Percentiles rank a stretch among this genome's conserved stretches.
Conservation (phyloP, 306 rosid species). For the Mimosa pudica region DNA sequence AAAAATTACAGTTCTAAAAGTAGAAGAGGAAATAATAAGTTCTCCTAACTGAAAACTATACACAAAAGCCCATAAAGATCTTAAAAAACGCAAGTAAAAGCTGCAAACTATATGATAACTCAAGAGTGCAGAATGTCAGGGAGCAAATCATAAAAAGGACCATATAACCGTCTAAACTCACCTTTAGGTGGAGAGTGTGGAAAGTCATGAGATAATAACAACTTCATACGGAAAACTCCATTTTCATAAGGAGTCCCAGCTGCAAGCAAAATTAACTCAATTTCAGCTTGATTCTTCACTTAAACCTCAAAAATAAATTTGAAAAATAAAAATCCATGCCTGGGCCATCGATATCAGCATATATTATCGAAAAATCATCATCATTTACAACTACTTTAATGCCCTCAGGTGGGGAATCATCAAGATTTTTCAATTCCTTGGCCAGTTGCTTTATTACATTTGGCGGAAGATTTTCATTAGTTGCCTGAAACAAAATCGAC, state of each 20-base stretch:
- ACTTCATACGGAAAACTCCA: constrained; percentile 97
- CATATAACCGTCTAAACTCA: constrained; percentile 34
- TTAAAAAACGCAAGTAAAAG: background rate
- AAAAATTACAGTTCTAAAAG: background rate
- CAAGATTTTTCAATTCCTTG: constrained; percentile 95
- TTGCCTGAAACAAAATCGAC: constrained; percentile 64
- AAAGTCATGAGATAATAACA: constrained; percentile 75
- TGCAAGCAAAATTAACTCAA: constrained; percentile 47
- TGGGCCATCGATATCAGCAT: constrained; percentile 97
- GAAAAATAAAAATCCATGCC: constrained; percentile 51
- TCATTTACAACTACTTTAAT: constrained; percentile 91
- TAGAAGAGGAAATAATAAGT: background rate
- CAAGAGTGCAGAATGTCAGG: background rate
- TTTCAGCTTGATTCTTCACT: constrained; percentile 32
- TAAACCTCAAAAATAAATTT: constrained; percentile 8
- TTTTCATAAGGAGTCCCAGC: constrained; percentile 96
- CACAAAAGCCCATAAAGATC: background rate
- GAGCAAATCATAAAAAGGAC: constrained; percentile 3
- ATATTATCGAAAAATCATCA: constrained; percentile 89
- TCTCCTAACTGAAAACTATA: background rate
- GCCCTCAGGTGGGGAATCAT: constrained; percentile 97
- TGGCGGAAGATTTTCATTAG: constrained; percentile 98
- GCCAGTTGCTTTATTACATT: constrained; percentile 96
- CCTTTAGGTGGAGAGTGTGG: constrained; percentile 97
- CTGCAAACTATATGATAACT: constrained; percentile 3